These are phyloP conservation scores for Alternaria longipes DNA, from an alignment of 2,329 filamentous ascomycete genomes.

Conservation along the genomic window DNA sequence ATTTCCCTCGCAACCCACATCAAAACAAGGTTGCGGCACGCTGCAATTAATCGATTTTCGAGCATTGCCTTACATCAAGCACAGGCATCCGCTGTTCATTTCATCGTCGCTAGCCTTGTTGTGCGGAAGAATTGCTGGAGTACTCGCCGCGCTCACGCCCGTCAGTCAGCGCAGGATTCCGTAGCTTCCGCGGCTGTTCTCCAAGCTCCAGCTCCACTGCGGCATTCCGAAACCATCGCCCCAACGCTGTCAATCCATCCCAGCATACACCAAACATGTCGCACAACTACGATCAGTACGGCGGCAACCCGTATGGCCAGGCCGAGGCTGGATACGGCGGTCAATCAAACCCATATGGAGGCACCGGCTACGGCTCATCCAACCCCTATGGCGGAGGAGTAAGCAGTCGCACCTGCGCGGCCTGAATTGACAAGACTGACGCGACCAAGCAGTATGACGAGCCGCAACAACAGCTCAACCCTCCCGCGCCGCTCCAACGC, in stretches of 20 bases:
- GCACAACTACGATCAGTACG: conserved; percentile 63
- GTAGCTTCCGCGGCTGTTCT: conserved; percentile 39
- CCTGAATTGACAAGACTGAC: conserved; percentile 18
- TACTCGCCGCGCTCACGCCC: conserved; percentile 6
- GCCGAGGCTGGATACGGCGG: conserved; percentile 14
- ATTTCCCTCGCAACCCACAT: conserved; percentile 23
- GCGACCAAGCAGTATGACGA: conserved; percentile 32
- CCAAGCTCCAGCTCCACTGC: conserved; percentile 32
- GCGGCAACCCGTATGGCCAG: conserved; percentile 20
- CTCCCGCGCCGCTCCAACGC: conserved; percentile 44
- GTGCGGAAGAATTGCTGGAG: conserved; percentile 5
- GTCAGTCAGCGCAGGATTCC: conserved; percentile 31
- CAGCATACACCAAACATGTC: conserved; percentile 36
- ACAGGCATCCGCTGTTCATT: conserved; percentile 6
- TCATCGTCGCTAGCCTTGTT: conserved; percentile 14
- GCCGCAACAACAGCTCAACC: conserved; percentile 29
- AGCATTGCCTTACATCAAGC: not conserved
- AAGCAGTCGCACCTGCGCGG: conserved; percentile 24
- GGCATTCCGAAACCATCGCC: conserved; percentile 28
- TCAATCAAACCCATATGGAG: conserved; percentile 52
- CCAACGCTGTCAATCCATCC: conserved; percentile 15
- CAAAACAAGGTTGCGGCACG: conserved; percentile 23
- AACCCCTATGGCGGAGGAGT: conserved; percentile 45
- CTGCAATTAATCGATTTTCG: conserved; percentile 14
- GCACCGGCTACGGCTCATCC: conserved; percentile 40